Evolutionary conservation across 2,329 filamentous ascomycete species (phyloP).

Genomic region (Aspergillus puulaauensis): DNA sequence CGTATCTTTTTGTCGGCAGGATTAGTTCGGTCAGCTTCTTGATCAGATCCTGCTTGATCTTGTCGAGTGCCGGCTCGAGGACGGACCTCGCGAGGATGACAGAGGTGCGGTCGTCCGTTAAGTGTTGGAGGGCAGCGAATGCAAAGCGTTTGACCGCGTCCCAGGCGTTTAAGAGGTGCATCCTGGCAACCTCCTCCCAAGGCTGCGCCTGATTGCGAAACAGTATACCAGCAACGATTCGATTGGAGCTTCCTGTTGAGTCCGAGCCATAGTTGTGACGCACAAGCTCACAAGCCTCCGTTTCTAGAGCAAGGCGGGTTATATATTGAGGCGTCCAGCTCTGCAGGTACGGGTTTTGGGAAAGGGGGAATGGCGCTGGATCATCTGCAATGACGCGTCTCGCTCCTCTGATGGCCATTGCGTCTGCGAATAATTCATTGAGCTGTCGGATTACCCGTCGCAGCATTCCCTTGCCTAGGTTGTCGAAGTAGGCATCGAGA

Average conservation of each 20-base stretch:
- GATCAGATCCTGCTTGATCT: constrained; percentile 15
- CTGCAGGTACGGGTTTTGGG: constrained; percentile 15
- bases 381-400: constrained; percentile 7
- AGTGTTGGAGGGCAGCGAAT: constrained; percentile 21
- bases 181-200: constrained; percentile 31
- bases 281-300: constrained; percentile 27
- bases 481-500: constrained; percentile 41
- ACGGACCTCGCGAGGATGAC: constrained; percentile 17
- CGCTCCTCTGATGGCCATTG: constrained; percentile 20
- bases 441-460: constrained; percentile 26
- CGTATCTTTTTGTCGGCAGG: constrained; percentile 19
- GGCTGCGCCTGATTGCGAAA: constrained; percentile 36
- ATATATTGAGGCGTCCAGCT: constrained; percentile 12
- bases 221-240: constrained; percentile 30
- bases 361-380: fast-evolving
- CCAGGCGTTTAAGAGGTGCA: constrained; percentile 27
- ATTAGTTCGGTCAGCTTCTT: constrained; percentile 26
- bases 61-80: constrained; percentile 25
- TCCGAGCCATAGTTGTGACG: constrained; percentile 32
- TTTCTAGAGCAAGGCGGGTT: background rate
- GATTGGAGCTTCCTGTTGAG: constrained; percentile 34
- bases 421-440: constrained; percentile 29
- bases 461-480: constrained; percentile 19
- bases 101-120: constrained; percentile 24
- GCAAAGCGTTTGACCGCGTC: constrained; percentile 22